phyloP scores from a whole-genome alignment of 345 rosid species.

The Toxicodendron radicans region DNA sequence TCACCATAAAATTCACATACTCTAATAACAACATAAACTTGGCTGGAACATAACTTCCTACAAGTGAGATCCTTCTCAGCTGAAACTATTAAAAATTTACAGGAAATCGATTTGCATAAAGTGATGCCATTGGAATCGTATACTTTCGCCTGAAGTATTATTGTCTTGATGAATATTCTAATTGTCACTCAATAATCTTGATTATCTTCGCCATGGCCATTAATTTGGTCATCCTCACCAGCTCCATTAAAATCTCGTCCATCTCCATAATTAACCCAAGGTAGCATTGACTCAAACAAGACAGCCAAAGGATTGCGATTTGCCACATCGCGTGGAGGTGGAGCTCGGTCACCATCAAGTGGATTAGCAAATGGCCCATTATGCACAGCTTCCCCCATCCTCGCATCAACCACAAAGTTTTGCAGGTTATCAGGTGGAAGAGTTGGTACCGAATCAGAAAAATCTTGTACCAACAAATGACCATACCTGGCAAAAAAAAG shows the following conservation, averaged over 20 bases:
- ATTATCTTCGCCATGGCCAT: constrained; percentile 37
- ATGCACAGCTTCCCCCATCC: constrained; percentile 43
- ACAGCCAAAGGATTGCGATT: constrained; percentile 61
- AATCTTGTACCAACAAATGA: constrained; percentile 72
- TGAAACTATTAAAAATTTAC: neutral
- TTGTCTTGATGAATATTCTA: neutral
- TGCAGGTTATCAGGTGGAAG: constrained; percentile 82
- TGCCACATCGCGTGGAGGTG: constrained; percentile 47
- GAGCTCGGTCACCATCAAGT: constrained; percentile 36
- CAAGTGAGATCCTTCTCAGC: constrained; percentile 13
- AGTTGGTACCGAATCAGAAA: constrained; percentile 67
- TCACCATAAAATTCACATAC: constrained; percentile 15
- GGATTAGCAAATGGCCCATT: constrained; percentile 38
- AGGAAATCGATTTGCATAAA: constrained; percentile 5
- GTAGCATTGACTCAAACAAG: constrained; percentile 75
- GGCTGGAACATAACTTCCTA: constrained; percentile 14
- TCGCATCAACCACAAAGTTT: constrained; percentile 68
- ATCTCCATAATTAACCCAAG: constrained; percentile 63
- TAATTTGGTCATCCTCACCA: constrained; percentile 38
- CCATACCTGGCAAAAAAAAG: constrained; percentile 41
- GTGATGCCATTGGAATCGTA: neutral
- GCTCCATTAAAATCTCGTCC: constrained; percentile 35
- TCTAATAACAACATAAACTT: neutral
- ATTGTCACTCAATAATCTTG: constrained; percentile 21
- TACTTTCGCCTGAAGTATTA: neutral